Evolutionary conservation across 163 green algal species (phyloP), one percentile per base, ranked within the genome.

Genomic region (Prototheca stagnorum): DNA sequence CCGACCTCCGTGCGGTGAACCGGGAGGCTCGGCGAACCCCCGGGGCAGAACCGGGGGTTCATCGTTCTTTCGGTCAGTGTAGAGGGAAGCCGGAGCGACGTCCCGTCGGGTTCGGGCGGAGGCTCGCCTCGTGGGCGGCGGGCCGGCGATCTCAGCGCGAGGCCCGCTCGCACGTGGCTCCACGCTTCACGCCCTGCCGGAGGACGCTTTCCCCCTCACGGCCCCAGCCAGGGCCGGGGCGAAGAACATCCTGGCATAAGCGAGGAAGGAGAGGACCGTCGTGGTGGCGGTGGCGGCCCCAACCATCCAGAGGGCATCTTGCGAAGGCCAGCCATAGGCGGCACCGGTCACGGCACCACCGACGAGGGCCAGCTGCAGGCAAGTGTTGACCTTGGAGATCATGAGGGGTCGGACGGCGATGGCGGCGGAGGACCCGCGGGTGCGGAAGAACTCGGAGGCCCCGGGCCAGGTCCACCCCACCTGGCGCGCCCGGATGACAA

Each of bases 371-470:
- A 95, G 58, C 65, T 92, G 82, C 9, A 93, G 51, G 41, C 74
- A 73, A 7, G 85, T 95, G 63, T 93, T 95, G 14, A 84, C 59
- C 63, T 94, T 88, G 61, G 71, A 81, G 11, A 84, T 61, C 39
- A 86, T 21, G 27, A 86, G 56, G 21, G 60, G 68, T 49, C 62
- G 23, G 14, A 78, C 58, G 56, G n/a, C 21, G 24, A 19, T 29
- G n/a, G 29, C 21, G 26, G 34, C 9, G 46, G 28, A 22, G 44
- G 15, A 8, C 28, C 27, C 21, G 12, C 44, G 20, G 28, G 74
- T 53, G 7, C 64, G 62, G 51, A 87, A 84, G 43, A 88, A 92
- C 23, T 78, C 70, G 1, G 44, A 36, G 17, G 35, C 21, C 1
- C 72, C 70, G 8, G 64, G 67, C 73, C 70, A 79, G 4, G 44